A percentile compares a stretch with the other conserved stretches of the same genome.
phyloP scores from a whole-genome alignment of 768 basidiomycete genomes.

The Dacryopinax spathularia region DNA sequence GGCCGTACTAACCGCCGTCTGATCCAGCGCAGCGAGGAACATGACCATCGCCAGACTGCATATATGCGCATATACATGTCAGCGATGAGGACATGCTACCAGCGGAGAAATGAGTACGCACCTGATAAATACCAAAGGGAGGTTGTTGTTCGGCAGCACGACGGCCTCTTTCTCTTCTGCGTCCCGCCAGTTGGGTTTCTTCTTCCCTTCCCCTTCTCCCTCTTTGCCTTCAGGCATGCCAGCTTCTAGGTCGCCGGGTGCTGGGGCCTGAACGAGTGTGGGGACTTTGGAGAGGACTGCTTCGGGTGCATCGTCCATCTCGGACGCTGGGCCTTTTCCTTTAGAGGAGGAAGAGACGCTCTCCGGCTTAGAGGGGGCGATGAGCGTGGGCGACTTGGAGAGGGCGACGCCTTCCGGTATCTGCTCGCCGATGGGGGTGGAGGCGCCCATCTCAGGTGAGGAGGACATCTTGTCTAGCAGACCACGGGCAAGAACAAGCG shows the following conservation, averaged over 20 bases:
- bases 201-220: neutral
- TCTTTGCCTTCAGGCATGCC: neutral
- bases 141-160: neutral
- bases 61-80: neutral
- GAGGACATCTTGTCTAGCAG: neutral
- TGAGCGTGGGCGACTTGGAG: slow-evolving; percentile 2
- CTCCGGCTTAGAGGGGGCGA: neutral
- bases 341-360: slow-evolving; percentile 1
- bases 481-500: neutral
- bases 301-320: neutral
- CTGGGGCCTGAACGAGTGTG: neutral
- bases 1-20: slow-evolving; percentile 13
- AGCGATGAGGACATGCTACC: neutral
- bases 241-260: neutral
- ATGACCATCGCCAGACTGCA: slow-evolving; percentile 4
- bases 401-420: neutral
- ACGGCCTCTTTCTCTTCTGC: neutral
- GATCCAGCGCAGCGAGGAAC: slow-evolving; percentile 34
- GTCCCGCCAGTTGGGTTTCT: neutral
- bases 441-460: neutral
- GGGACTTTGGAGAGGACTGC: neutral
- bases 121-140: neutral
- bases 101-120: neutral
- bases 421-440: neutral
- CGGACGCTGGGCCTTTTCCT: neutral